Percentiles rank a stretch among this genome's conserved stretches.
These are phyloP conservation scores for Solanum okadae DNA, from an alignment of 257 asterid species.

Conservation along the genomic window DNA sequence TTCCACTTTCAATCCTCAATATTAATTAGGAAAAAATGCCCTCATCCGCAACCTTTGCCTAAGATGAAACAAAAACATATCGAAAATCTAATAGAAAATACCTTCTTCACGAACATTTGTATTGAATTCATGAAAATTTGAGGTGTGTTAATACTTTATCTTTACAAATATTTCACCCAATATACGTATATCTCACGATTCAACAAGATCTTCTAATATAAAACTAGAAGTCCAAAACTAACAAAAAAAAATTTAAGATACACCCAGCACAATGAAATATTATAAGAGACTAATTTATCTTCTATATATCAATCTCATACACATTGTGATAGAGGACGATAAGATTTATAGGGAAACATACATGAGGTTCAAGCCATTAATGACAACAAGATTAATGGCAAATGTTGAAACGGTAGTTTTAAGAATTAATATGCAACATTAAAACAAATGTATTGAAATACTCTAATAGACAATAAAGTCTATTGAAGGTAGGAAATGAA, in stretches of 20 bases:
- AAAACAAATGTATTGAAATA: no score
- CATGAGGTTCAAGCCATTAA: not conserved
- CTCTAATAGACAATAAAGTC: not conserved
- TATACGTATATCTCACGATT: fast-evolving
- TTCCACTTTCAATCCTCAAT: not conserved
- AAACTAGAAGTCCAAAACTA: no score
- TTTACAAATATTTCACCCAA: no score
- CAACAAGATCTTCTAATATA: not conserved
- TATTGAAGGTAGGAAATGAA: not conserved
- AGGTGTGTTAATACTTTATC: no score
- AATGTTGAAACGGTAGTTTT: not conserved
- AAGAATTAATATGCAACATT: not conserved
- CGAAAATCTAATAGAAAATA: no score
- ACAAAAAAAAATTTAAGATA: no score
- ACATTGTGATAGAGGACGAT: no score
- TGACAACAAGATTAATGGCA: not conserved
- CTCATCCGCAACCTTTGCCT: not conserved
- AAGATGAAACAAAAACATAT: not conserved
- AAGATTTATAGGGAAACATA: no score
- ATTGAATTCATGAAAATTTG: not conserved
- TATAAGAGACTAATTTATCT: no score
- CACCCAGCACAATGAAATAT: no score
- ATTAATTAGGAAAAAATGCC: not conserved
- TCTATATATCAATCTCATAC: no score
- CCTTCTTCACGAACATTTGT: no score